phyloP scores from a whole-genome alignment of 345 rosid species.

The Mercurialis annua region DNA sequence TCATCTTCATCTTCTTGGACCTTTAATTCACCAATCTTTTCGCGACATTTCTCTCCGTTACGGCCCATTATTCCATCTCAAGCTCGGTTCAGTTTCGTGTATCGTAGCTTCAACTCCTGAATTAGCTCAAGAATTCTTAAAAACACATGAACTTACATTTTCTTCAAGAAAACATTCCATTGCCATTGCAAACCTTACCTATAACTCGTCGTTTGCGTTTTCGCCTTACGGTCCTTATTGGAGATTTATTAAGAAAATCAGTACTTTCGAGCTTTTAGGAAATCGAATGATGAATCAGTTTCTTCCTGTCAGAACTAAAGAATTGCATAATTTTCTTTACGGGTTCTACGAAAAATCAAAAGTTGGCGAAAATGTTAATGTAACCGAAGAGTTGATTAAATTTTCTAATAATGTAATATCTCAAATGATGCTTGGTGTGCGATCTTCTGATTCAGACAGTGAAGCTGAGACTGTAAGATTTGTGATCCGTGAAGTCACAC shows the following conservation, averaged over 20 bases:
- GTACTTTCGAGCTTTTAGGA: constrained; percentile 44
- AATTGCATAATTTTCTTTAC: constrained; percentile 19
- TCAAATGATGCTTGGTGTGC: constrained; percentile 42
- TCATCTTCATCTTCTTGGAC: constrained; percentile 45
- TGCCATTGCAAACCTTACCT: constrained; percentile 42
- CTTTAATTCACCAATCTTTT: constrained; percentile 34
- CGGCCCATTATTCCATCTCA: constrained; percentile 35
- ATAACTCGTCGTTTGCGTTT: constrained; percentile 42
- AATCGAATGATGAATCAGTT: constrained; percentile 31
- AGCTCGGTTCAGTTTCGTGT: constrained; percentile 28
- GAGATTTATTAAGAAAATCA: constrained; percentile 44
- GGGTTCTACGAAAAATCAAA: constrained; percentile 20
- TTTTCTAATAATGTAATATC: constrained; percentile 40
- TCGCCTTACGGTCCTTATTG: constrained; percentile 42
- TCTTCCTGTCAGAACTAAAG: constrained; percentile 32
- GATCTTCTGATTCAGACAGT: constrained; percentile 31
- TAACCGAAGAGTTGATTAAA: constrained; percentile 40
- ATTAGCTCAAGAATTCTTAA: too few species aligned
- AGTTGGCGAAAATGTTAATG: constrained; percentile 26
- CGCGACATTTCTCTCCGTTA: constrained; percentile 13
- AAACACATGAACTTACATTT: constrained; percentile 17
- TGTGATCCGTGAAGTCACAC: constrained; percentile 34
- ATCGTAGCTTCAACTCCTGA: background rate
- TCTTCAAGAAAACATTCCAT: constrained; percentile 28
- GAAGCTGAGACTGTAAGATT: constrained; percentile 32